phyloP scores from a whole-genome alignment of 331 rosid species.

The Stylosanthes scabra region DNA sequence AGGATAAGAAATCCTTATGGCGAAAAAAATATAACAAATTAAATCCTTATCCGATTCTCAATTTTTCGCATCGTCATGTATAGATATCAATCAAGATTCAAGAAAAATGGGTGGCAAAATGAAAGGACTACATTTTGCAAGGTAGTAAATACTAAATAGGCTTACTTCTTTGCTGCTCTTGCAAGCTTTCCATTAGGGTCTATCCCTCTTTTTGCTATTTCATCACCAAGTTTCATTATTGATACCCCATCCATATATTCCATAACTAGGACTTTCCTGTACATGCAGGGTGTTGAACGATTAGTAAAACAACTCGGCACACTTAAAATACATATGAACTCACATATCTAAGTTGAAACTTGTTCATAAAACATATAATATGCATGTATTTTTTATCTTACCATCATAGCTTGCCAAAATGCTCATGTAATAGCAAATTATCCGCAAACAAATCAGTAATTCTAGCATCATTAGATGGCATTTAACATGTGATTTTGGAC shows the following conservation, averaged over 20 bases:
- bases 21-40: no score
- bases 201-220: slow-evolving; percentile 89
- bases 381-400: background rate
- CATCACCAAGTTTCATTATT: slow-evolving; percentile 90
- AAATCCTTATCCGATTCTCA: slow-evolving; percentile 15
- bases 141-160: slow-evolving; percentile 44
- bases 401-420: background rate
- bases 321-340: slow-evolving; percentile 32
- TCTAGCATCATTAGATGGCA: slow-evolving; percentile 9
- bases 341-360: background rate
- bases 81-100: slow-evolving; percentile 7
- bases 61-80: background rate
- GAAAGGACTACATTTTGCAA: slow-evolving; percentile 27
- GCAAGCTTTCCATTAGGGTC: slow-evolving; percentile 82
- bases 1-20: no score
- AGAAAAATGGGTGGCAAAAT: slow-evolving; percentile 12
- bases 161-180: slow-evolving; percentile 85
- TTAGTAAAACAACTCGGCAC: slow-evolving; percentile 34
- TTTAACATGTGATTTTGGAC: slow-evolving; percentile 35
- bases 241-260: slow-evolving; percentile 91
- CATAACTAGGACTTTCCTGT: slow-evolving; percentile 91
- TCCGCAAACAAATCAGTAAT: slow-evolving; percentile 20
- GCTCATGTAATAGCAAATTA: background rate
- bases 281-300: slow-evolving; percentile 37
- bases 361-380: background rate